Evolutionary conservation across 768 basidiomycete species (phyloP), one percentile per base, ranked within the genome.

Genomic region (Mycena vulgaris): DNA sequence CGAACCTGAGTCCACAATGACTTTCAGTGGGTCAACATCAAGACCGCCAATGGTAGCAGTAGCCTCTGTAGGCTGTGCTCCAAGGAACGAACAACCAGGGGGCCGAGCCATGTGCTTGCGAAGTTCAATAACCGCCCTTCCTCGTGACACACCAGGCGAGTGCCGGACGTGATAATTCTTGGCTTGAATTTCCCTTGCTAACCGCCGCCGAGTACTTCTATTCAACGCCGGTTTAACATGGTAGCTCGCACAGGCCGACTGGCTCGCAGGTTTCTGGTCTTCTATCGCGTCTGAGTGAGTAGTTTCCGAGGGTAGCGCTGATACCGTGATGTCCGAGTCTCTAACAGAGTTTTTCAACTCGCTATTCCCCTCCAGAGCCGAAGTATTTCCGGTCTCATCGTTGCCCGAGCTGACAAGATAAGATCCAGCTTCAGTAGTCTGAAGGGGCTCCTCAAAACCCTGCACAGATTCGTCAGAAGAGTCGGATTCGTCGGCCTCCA

Each of bases 1-100:
- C 0, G 82, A 78, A 13, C 61, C 61, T 2, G 61, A 21, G 14
- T 63, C 61, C 3, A 39, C 27, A 2, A 63, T 63, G 4, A 63
- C 37, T 25, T 7, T 37, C 3, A 62, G 28, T 0, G 48, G 48
- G 19, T 63, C 61, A 19, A 19, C 19, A 8, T 51, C 27, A 3
- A 63, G 13, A 0, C 61, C 49, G 9, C 16, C 16, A 1, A 63
- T 37, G 0, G 61, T 63, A 1, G 61, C 61, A 0, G 19, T 19
- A 0, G 48, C 35, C 8, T 63, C 49, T 0, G 61, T 52, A 7
- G 61, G 16, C 1, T 13, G 3, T 30, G 61, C 35, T 0, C 61
- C 61, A 2, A 63, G 27, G 27, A 63, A 63, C 2, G 61, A 51
- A 21, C 25, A 52, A 5, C 61, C 61, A 45, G 42, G 4, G 2